Evolutionary conservation across 2,329 filamentous ascomycete species (phyloP).

Genomic region (Emergomyces pasteurianus): DNA sequence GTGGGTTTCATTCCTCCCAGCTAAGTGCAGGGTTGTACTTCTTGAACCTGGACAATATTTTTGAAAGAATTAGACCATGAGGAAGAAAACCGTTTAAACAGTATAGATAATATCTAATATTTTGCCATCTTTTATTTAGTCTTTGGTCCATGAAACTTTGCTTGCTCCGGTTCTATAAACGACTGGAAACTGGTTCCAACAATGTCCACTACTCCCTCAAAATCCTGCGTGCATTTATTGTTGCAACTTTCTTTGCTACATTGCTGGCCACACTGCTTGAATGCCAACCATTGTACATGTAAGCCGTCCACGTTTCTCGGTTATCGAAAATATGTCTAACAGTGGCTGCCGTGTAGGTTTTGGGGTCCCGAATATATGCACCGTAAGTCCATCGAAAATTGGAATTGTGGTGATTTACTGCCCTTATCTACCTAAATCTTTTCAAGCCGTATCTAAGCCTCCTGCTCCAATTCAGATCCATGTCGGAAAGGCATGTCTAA

Average conservation of each 20-base stretch:
- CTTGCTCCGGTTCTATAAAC: slow-evolving; percentile 10
- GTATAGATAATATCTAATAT: neutral
- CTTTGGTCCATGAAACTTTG: slow-evolving; percentile 13
- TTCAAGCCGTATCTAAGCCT: neutral
- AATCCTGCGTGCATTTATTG: slow-evolving; percentile 7
- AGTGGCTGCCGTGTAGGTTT: neutral
- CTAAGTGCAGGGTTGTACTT: neutral
- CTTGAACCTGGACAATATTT: neutral
- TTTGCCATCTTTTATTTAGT: slow-evolving; percentile 4
- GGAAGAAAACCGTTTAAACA: neutral
- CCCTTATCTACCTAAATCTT: neutral
- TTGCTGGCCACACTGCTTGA: slow-evolving; percentile 9
- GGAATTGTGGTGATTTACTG: neutral
- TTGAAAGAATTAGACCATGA: too few species aligned
- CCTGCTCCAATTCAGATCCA: slow-evolving; percentile 3
- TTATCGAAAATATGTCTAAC: neutral
- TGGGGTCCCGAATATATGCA: neutral
- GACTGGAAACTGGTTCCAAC: slow-evolving; percentile 10
- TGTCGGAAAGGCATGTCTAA: slow-evolving; percentile 9
- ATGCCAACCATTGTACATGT: slow-evolving; percentile 7
- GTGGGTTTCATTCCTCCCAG: slow-evolving; percentile 2
- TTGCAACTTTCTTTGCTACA: slow-evolving; percentile 7
- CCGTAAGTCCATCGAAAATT: neutral
- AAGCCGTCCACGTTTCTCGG: neutral
- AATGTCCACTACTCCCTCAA: slow-evolving; percentile 10